Base-by-base conservation (phyloP, 2,329 filamentous ascomycete genomes). In the Sarocladiaceae sp. region DNA sequence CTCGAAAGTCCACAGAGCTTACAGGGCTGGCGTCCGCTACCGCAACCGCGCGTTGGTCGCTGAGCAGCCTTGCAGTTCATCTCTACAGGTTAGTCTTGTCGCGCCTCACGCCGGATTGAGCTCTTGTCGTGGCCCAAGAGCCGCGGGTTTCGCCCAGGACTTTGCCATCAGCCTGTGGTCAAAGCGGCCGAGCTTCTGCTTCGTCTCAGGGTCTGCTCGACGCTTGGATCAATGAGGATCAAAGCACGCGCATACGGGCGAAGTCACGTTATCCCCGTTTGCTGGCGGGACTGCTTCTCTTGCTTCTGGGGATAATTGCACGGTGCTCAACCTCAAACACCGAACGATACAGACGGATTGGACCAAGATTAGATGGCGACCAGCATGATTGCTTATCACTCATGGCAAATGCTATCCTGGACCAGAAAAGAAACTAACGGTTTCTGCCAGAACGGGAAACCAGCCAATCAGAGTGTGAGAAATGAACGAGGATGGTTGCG, bases 201-300 rank as follows among this genome's bases (percentile, higher is more conserved):
- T 44, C 12, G 37, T 22, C 7, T n/a, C 33, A 8, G 15, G 20
- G 7, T 28, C 40, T n/a, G 12, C 3, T 4, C 4, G 40, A 26
- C 25, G 40, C 40, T 26, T n/a, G 11, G 37, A 23, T 40, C 37
- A 20, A 40, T 23, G 17, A 20, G n/a, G 7, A 28, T 28, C 20
- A n/a, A 26, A 44, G 4, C 40, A 44, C 40, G 26, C 23, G 40
- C 40, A 44, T 44, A 13, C 17, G 7, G 23, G 22, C 12, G 5
- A 44, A 28, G 40, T 44, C 40, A 44, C 40, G 40, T 44, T 44
- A 25, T 44, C 40, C n/a, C 40, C 23, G 28, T 26, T 22, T 3
- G 12, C 4, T 44, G 7, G 17, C 40, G 23, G 40, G 23, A 15
- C 7, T 8, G 8, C 37, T 23, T n/a, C 17, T 23, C 6, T 17